Percentiles rank a stretch among this genome's conserved stretches.
phyloP scores from a whole-genome alignment of 805 yeast genomes.

The Lipomyces sp. region DNA sequence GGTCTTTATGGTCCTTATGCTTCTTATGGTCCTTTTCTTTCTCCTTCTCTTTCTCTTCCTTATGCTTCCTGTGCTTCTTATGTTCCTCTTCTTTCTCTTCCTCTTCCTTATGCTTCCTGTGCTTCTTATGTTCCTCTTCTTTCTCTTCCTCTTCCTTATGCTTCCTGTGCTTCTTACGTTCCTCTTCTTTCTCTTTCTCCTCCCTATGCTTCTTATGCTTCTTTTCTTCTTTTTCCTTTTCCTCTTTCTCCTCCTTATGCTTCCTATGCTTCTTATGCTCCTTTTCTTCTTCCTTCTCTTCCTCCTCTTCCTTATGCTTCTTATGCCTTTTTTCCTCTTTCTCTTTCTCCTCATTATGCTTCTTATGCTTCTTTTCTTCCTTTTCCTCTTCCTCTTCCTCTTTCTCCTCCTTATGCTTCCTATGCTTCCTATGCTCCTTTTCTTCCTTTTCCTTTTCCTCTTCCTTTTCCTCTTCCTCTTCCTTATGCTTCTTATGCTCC shows the following conservation, averaged over 20 bases:
- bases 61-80: constrained; percentile 1
- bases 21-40: too few species aligned
- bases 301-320: constrained; percentile 2
- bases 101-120: background rate
- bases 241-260: constrained; percentile 9
- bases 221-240: background rate
- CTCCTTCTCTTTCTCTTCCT: background rate
- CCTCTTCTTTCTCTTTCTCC: background rate
- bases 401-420: background rate
- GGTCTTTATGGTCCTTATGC: too few species aligned
- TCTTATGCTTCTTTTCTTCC: background rate
- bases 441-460: background rate
- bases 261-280: background rate
- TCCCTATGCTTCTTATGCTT: background rate
- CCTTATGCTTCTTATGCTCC: constrained; percentile 3
- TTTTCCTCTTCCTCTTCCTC: background rate
- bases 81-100: background rate
- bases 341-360: constrained; percentile 5
- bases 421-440: background rate
- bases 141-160: background rate
- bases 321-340: background rate
- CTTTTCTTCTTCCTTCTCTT: background rate
- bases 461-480: background rate
- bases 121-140: too few species aligned
- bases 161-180: background rate